These are phyloP conservation scores for Nemania sp. DNA, from an alignment of 2,329 filamentous ascomycete genomes.

Conservation along the genomic window DNA sequence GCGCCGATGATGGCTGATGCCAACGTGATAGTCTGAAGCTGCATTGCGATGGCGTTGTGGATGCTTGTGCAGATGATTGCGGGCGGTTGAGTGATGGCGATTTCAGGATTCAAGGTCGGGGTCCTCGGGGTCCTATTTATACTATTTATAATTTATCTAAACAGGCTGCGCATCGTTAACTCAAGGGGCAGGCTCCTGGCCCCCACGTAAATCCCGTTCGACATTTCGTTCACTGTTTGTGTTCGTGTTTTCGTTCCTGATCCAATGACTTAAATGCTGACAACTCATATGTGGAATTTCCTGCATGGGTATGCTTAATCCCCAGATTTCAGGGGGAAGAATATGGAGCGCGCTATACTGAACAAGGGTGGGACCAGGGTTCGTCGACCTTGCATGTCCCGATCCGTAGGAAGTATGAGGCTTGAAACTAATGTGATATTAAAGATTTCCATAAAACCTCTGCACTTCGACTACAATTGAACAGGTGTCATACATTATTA, in stretches of 20 bases:
- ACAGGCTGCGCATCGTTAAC: not conserved
- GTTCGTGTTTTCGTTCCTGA: constrained; percentile 10
- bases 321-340: not conserved
- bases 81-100: not conserved
- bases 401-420: not conserved
- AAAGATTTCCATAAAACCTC: too few species aligned
- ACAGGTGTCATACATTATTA: too few species aligned
- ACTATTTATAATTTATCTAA: not conserved
- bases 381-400: not conserved
- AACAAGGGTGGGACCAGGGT: constrained; percentile 8
- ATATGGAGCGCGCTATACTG: too few species aligned
- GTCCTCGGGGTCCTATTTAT: not conserved
- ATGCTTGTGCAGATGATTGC: not conserved
- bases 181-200: too few species aligned
- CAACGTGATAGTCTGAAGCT: constrained; percentile 5
- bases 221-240: not conserved
- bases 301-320: not conserved
- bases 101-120: not conserved
- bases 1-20: constrained; percentile 10
- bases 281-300: not conserved
- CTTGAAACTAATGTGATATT: not conserved
- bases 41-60: constrained; percentile 4
- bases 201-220: too few species aligned
- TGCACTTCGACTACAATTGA: too few species aligned
- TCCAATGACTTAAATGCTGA: constrained; percentile 8